Percentiles rank a stretch among this genome's conserved stretches.
Evolutionary conservation across 305 asterid species (phyloP).

Genomic region (Andrographis paniculata): DNA sequence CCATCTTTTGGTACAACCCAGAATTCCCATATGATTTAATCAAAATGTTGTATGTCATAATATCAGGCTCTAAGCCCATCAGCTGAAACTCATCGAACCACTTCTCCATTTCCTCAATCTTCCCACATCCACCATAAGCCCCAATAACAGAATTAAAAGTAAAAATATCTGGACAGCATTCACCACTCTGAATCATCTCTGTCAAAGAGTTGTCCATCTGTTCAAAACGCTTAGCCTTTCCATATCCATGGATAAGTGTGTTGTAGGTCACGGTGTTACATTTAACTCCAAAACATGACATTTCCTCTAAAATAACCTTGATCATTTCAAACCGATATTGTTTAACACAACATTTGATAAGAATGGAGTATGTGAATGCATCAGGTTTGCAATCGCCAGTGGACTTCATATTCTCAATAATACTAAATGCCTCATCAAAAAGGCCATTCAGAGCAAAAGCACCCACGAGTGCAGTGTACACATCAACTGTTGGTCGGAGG

Average conservation of each 20-base stretch:
- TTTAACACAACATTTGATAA: constrained; percentile 61
- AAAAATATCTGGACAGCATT: constrained; percentile 53
- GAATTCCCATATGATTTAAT: constrained; percentile 63
- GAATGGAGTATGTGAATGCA: constrained; percentile 67
- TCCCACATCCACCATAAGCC: constrained; percentile 61
- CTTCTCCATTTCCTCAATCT: constrained; percentile 69
- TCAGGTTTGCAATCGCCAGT: constrained; percentile 61
- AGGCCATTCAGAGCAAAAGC: constrained; percentile 63
- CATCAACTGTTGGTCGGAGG: constrained; percentile 59
- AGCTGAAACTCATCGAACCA: constrained; percentile 82
- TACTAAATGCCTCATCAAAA: constrained; percentile 48
- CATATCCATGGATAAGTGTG: constrained; percentile 77
- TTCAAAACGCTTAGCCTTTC: constrained; percentile 61
- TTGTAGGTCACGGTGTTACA: constrained; percentile 53
- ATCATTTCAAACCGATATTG: constrained; percentile 45
- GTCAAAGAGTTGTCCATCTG: constrained; percentile 56
- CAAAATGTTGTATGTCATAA: constrained; percentile 63
- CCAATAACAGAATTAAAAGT: constrained; percentile 77
- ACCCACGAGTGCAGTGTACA: constrained; percentile 74
- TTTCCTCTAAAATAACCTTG: constrained; percentile 43
- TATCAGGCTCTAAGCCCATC: constrained; percentile 71
- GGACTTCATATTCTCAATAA: constrained; percentile 56
- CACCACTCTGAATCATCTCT: constrained; percentile 55
- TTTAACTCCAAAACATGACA: constrained; percentile 53
- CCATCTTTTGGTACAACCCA: constrained; percentile 55